phyloP scores from a whole-genome alignment of 1,139 yeast genomes.

The Trichomonascaceae sp. region DNA sequence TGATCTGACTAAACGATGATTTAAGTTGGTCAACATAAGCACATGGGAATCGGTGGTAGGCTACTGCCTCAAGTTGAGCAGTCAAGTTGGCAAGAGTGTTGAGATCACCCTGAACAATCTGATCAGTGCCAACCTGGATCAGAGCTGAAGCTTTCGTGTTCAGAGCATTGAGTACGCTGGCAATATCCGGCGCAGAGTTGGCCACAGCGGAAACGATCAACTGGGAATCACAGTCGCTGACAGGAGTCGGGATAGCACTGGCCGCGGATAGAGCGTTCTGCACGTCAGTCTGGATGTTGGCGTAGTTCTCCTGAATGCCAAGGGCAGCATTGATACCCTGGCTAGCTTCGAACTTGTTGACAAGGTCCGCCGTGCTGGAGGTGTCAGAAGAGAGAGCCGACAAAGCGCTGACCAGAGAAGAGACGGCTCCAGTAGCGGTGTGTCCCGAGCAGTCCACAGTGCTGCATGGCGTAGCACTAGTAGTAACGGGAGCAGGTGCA shows the following conservation, averaged over 20 bases:
- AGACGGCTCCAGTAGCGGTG: not conserved
- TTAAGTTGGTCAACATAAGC: not conserved
- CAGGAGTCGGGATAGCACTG: not conserved
- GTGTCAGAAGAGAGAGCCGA: not conserved
- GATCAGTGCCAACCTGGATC: slow-evolving; percentile 7
- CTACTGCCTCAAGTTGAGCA: slow-evolving; percentile 5
- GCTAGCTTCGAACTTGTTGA: not conserved
- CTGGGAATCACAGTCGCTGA: not conserved
- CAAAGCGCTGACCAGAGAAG: slow-evolving; percentile 4
- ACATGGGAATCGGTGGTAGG: slow-evolving; percentile 6
- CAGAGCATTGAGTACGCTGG: slow-evolving; percentile 4
- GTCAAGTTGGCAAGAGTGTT: slow-evolving; percentile 3
- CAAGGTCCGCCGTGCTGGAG: not conserved
- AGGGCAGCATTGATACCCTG: slow-evolving; percentile 3
- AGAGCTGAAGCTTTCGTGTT: slow-evolving; percentile 11
- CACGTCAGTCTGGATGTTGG: slow-evolving; percentile 2
- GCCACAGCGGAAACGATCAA: not conserved
- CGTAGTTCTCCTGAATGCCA: slow-evolving; percentile 1
- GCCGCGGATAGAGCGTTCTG: not conserved
- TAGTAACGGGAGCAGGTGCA: slow-evolving; percentile 1
- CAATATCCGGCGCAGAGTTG: slow-evolving; percentile 1
- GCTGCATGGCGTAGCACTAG: not conserved
- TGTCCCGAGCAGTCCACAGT: not conserved
- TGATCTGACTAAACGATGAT: not conserved
- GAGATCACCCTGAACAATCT: slow-evolving; percentile 12